These are phyloP conservation scores for Diplotaxis tenuifolia DNA, from an alignment of 345 rosid species.

Conservation along the genomic window DNA sequence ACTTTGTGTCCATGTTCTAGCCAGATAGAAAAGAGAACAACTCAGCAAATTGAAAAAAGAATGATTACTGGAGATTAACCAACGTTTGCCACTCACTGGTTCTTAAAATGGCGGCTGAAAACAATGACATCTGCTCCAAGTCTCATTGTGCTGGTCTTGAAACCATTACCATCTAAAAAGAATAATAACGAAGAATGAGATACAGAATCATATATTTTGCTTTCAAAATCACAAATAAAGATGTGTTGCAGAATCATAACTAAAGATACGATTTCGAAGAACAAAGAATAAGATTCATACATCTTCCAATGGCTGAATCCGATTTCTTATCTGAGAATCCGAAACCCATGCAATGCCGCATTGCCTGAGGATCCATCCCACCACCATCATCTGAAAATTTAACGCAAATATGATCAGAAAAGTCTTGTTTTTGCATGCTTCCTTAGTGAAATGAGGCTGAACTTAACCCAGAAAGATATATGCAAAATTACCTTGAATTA, in stretches of 20 bases:
- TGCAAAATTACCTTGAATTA: constrained; percentile 67
- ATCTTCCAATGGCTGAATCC: constrained; percentile 75
- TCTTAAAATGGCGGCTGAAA: constrained; percentile 63
- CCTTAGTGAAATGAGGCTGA: background rate
- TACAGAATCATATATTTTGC: background rate
- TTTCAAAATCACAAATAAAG: constrained; percentile 9
- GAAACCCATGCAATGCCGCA: constrained; percentile 91
- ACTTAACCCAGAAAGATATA: constrained; percentile 16
- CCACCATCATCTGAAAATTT: constrained; percentile 79
- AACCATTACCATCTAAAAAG: constrained; percentile 93
- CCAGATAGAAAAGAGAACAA: constrained; percentile 23
- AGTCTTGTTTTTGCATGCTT: background rate
- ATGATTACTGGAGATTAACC: background rate
- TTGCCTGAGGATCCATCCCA: constrained; percentile 92
- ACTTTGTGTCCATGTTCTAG: constrained; percentile 69
- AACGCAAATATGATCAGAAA: background rate
- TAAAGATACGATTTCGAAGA: constrained; percentile 21
- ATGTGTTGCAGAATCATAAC: constrained; percentile 5
- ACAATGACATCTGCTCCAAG: constrained; percentile 95
- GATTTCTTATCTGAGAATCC: constrained; percentile 91
- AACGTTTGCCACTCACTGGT: constrained; percentile 53
- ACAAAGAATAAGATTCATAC: constrained; percentile 42
- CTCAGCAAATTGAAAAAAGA: background rate
- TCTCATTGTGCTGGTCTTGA: constrained; percentile 97
- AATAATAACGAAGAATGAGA: constrained; percentile 33